These are phyloP conservation scores for Hemileccinum impolitum DNA, from an alignment of 768 basidiomycete genomes.

Conservation along the genomic window DNA sequence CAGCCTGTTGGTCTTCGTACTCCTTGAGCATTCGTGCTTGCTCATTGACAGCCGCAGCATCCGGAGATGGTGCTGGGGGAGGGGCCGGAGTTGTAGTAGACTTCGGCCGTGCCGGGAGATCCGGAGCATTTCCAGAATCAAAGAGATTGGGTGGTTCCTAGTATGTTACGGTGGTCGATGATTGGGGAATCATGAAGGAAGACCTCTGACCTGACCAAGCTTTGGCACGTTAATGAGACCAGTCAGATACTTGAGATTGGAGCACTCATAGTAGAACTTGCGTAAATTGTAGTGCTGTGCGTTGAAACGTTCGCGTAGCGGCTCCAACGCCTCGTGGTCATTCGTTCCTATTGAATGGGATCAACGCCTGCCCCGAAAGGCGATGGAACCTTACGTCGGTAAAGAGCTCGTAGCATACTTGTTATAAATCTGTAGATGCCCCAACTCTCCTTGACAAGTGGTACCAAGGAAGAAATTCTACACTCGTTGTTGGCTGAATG, in stretches of 20 bases:
- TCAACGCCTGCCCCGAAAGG: slow-evolving; percentile 1
- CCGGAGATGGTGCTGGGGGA: slow-evolving; percentile 70
- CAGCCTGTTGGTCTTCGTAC: slow-evolving; percentile 94
- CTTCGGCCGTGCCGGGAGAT: slow-evolving; percentile 80
- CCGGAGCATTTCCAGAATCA: slow-evolving; percentile 79
- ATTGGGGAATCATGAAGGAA: neutral
- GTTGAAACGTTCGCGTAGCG: slow-evolving; percentile 80
- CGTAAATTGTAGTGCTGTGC: slow-evolving; percentile 91
- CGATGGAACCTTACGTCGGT: slow-evolving; percentile 61
- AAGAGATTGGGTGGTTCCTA: slow-evolving; percentile 96
- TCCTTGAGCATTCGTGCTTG: slow-evolving; percentile 93
- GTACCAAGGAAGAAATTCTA: slow-evolving; percentile 92
- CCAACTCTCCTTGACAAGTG: slow-evolving; percentile 98
- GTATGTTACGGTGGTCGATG: slow-evolving; percentile 1
- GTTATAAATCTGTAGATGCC: slow-evolving; percentile 99
- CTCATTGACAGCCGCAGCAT: slow-evolving; percentile 73
- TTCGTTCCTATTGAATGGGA: slow-evolving; percentile 66
- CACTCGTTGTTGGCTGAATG: slow-evolving; percentile 94
- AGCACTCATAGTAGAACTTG: slow-evolving; percentile 99
- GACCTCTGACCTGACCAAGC: slow-evolving; percentile 67
- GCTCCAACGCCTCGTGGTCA: slow-evolving; percentile 84
- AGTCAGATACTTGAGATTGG: slow-evolving; percentile 96
- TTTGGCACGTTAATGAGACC: slow-evolving; percentile 98
- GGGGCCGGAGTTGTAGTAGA: slow-evolving; percentile 53
- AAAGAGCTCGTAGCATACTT: slow-evolving; percentile 97